Base-by-base conservation (phyloP, 805 yeast genomes). In the Saccharomycopsis sp. region DNA sequence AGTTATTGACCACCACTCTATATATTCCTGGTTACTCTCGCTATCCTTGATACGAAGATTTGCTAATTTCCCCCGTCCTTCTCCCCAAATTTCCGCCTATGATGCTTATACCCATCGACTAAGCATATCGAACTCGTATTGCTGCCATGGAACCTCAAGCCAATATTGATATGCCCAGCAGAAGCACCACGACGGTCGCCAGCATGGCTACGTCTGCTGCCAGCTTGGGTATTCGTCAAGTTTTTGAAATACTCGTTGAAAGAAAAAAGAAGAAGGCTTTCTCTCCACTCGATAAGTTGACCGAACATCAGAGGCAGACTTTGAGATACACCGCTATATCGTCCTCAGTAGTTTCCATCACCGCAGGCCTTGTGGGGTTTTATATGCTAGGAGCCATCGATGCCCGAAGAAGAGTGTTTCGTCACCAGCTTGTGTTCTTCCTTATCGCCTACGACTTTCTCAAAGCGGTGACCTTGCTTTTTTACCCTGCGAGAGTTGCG, bases 391-490 rank as follows among this genome's bases (percentile, higher is more conserved):
- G 75, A 2, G 82, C 85, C 57, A 84, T 86, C 34, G 91, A 86
- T 67, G 87, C 84, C 1, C 71, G 81, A 61, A 74, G 83, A 55
- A 64, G 79, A 41, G 82, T 82, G 23, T 87, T 87, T 70, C 75
- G 91, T 52, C 92, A 87, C 68, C 83, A 83, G 57, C 75, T 91
- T 60, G 84, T 90, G 62, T 72, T 82, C 51, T 80, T 85, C 55
- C 73, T 91, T 55, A 74, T 89, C n/a, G 70, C 79, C 15, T 89
- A 82, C 67, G 97, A 91, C 70, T 79, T 88, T 59, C 67, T 89
- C 46, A 90, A 91, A 68, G 91, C 91, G 0, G 63, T 84, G 12
- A 75, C 85, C 37, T 76, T 89, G 50, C 67, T 89, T 58, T 73
- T 89, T 46, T 90, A 83, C 67, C 95, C 96, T 0, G 68, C 84